Evolutionary conservation across 345 rosid genomes (phyloP), one percentile per base, ranked within the genome.

Genomic region (Eucalyptus lansdowneana): DNA sequence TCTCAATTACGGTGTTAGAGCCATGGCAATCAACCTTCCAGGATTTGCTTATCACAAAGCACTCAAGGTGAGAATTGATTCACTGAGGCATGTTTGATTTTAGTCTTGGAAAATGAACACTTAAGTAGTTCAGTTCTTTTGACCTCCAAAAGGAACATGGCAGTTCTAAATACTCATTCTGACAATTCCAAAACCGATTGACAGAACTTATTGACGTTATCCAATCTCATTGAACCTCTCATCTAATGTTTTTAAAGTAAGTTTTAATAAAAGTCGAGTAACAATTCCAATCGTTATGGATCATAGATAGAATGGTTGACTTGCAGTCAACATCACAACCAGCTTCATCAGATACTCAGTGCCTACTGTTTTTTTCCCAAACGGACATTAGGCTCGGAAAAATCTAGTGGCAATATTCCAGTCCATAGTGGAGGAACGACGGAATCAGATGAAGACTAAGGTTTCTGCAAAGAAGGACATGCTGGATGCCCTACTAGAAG

Each of bases 41-140:
- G 99, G 99, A 24, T 97, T 97, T 89, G 96, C 96, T 87, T 97
- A 95, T 92, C 91, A 96, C 88, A 92, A 92, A 87, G 99, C 99
- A 50, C 95, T 96, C 22, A 96, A 96, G 98, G 99, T 96, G 54
- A 58, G 19, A 54, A 62, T 87, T 53, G 2, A 9, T 65, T 88
- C 60, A 45, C 60, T 47, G 83, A 27, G 83, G 83, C 83, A 76
- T 76, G 83, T 40, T 76, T 86, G 9, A 50, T 8, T n/a, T 86
- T 27, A 86, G 27, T 86, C 54, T 6, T 50, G 15, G 37, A 76
- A 37, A 34, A 4, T 37, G 47, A 40, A 76, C 83, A 76, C 45
- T 50, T 25, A 9, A 86, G 45, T 42, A 56, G 44, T 87, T 31
- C 88, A 7, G 6, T 58, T 56, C 31, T 50, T 13, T 60, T 60